A percentile compares a stretch with the other conserved stretches of the same genome.
Conservation (phyloP, 192 early-diverging fungal genomes). For the Podila horticola region DNA sequence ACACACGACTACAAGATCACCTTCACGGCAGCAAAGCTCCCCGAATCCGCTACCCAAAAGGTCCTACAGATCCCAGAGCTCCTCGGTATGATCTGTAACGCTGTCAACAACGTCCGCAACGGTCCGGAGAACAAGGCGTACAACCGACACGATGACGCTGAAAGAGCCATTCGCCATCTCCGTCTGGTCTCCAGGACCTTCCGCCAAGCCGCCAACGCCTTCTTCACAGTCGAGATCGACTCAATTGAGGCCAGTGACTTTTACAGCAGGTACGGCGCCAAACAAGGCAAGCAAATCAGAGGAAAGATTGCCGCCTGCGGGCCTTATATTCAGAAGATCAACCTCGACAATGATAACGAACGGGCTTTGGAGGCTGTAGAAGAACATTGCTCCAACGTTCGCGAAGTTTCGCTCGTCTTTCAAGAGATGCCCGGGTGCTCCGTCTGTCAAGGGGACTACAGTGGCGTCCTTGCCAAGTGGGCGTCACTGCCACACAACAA, state of each 20-base stretch:
- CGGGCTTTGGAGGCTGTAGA: background rate
- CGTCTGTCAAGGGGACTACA: background rate
- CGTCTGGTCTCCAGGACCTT: background rate
- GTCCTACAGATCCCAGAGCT: background rate
- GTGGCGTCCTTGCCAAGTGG: background rate
- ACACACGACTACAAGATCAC: too few species aligned
- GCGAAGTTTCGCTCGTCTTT: background rate
- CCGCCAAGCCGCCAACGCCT: background rate
- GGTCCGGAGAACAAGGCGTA: background rate
- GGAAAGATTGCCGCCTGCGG: background rate
- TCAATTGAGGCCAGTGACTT: background rate
- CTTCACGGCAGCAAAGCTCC: background rate
- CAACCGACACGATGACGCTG: background rate
- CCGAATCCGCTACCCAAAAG: background rate
- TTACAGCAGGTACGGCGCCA: background rate
- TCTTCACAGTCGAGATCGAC: background rate
- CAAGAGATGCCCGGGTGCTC: background rate
- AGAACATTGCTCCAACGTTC: background rate
- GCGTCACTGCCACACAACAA: background rate
- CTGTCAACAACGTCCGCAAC: background rate
- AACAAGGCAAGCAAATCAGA: background rate
- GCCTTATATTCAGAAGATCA: background rate
- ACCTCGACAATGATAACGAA: background rate
- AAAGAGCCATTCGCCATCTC: background rate
- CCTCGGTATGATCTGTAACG: background rate